Percentiles rank a stretch among this genome's conserved stretches.
phyloP scores from a whole-genome alignment of 257 asterid genomes.

The Solanum chilense region DNA sequence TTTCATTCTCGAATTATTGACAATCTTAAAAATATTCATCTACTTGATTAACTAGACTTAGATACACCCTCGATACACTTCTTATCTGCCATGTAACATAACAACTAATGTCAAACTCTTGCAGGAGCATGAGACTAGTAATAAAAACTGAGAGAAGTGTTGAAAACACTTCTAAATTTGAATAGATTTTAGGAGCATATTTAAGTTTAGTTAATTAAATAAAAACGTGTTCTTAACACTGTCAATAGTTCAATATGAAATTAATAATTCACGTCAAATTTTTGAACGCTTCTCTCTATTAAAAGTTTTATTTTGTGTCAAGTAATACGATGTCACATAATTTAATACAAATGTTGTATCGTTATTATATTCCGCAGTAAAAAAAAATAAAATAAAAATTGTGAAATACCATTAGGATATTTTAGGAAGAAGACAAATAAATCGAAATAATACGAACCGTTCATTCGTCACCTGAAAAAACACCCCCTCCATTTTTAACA shows the following conservation, averaged over 20 bases:
- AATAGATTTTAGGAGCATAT: neutral
- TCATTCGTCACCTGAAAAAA: slow-evolving; percentile 29
- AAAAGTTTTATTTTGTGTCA: no score
- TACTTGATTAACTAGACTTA: no score
- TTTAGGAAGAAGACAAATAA: neutral
- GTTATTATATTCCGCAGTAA: neutral
- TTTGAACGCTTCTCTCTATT: neutral
- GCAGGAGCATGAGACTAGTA: fast-evolving
- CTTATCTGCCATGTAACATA: neutral
- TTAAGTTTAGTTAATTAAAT: no score
- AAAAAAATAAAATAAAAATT: neutral
- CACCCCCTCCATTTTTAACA: neutral
- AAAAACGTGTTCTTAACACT: fast-evolving
- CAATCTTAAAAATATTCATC: neutral
- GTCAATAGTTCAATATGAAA: no score
- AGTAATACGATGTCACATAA: no score
- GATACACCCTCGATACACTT: neutral
- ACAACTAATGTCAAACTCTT: neutral
- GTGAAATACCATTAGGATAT: neutral
- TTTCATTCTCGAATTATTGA: fast-evolving
- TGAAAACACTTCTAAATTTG: no score
- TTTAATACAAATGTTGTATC: fast-evolving
- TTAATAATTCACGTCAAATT: no score
- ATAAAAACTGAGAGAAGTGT: neutral
- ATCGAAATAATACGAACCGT: slow-evolving; percentile 29